These are phyloP conservation scores for Chrysanthemum seticuspe DNA, from an alignment of 129 eudicot genomes.

Conservation along the genomic window DNA sequence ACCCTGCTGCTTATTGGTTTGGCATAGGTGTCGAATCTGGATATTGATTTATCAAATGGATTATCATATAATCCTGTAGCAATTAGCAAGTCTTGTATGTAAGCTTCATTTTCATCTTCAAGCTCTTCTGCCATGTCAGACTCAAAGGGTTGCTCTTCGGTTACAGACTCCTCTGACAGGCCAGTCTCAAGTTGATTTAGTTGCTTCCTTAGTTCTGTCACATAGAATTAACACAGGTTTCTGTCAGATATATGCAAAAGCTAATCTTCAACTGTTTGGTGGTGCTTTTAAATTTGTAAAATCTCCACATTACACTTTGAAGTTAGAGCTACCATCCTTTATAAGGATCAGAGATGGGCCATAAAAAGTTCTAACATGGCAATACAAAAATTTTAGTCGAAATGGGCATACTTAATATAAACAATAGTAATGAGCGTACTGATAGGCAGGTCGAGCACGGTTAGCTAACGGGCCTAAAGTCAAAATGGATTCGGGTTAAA, in stretches of 20 bases:
- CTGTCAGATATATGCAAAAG: conserved; percentile 3
- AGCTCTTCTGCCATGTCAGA: conserved; percentile 51
- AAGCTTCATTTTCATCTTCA: conserved; percentile 79
- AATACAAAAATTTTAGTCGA: background rate
- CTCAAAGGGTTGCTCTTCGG: conserved; percentile 51
- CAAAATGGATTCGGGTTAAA: too few relatives aligned
- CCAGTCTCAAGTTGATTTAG: conserved; percentile 69
- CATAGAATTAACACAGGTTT: conserved; percentile 6
- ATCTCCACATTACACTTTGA: background rate
- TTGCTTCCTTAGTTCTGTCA: conserved; percentile 77
- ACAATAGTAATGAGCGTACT: too few relatives aligned
- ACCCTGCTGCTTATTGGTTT: conserved; percentile 63
- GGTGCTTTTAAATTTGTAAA: background rate
- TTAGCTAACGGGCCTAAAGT: too few relatives aligned
- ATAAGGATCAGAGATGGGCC: background rate
- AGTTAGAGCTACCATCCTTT: background rate
- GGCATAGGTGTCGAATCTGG: conserved; percentile 71
- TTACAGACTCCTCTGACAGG: conserved; percentile 40
- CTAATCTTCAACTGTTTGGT: background rate
- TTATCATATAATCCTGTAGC: conserved; percentile 75
- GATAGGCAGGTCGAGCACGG: too few relatives aligned
- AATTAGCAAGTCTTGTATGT: conserved; percentile 70
- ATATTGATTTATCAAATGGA: conserved; percentile 49
- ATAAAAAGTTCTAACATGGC: background rate
- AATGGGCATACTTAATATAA: background rate